phyloP scores from a whole-genome alignment of 2,329 filamentous ascomycete species.

The Exophiala phaeomuriformis region DNA sequence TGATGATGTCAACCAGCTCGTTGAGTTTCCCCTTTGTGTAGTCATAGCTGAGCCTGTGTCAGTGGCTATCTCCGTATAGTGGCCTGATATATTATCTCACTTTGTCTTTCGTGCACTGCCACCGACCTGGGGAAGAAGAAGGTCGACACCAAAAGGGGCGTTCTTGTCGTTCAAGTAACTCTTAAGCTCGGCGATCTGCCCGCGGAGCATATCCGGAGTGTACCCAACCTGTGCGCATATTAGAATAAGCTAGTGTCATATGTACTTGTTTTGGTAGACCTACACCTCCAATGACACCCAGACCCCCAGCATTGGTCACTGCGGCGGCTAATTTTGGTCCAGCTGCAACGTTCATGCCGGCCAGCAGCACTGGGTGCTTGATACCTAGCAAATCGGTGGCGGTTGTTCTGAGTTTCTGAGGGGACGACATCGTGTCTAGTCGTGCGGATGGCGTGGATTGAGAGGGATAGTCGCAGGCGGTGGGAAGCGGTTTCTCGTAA shows the following conservation, averaged over 20 bases:
- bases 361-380: conserved; percentile 90
- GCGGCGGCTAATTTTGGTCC: conserved; percentile 93
- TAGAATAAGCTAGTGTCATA: conserved; percentile 1
- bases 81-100: conserved; percentile 40
- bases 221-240: conserved; percentile 51
- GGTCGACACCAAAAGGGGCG: conserved; percentile 88
- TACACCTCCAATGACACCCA: conserved; percentile 88
- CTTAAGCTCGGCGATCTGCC: conserved; percentile 94
- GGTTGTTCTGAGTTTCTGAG: conserved; percentile 83
- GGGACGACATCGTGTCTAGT: conserved; percentile 23
- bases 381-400: conserved; percentile 96
- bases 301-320: conserved; percentile 90
- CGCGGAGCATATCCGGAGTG: conserved; percentile 91
- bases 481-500: background rate
- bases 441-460: background rate
- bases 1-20: conserved; percentile 84
- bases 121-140: conserved; percentile 89
- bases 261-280: conserved; percentile 32
- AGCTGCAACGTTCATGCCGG: conserved; percentile 98
- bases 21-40: conserved; percentile 98
- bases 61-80: background rate
- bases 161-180: conserved; percentile 80
- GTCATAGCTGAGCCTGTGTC: conserved; percentile 65
- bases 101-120: conserved; percentile 94
- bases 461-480: background rate